Evolutionary conservation across 2,329 filamentous ascomycete species (phyloP).

Genomic region (Fusarium sterilihyphosum): DNA sequence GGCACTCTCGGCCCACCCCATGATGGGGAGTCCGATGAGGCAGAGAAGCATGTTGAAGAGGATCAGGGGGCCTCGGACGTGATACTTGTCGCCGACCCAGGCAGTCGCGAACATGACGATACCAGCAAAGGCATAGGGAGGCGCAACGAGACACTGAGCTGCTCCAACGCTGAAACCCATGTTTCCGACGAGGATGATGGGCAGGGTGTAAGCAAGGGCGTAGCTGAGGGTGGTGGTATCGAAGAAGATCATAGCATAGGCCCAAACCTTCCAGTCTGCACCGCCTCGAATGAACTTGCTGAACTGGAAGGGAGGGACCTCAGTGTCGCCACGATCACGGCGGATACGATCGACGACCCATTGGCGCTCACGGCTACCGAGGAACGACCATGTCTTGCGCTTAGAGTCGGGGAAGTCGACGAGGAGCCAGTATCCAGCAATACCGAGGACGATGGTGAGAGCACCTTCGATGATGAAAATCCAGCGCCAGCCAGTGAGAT

Average conservation of each 20-base stretch:
- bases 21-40: conserved; percentile 76
- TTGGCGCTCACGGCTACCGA: conserved; percentile 60
- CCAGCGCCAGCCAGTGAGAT: conserved; percentile 72
- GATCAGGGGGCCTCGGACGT: conserved; percentile 72
- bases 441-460: conserved; percentile 63
- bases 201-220: conserved; percentile 81
- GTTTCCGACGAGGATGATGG: conserved; percentile 72
- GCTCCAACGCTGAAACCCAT: conserved; percentile 72
- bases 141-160: conserved; percentile 77
- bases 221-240: conserved; percentile 78
- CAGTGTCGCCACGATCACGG: conserved; percentile 66
- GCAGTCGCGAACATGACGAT: conserved; percentile 69
- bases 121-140: conserved; percentile 73
- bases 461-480: conserved; percentile 68
- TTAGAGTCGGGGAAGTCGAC: conserved; percentile 72
- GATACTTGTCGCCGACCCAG: conserved; percentile 74
- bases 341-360: conserved; percentile 66
- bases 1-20: conserved; percentile 70
- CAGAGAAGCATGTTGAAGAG: conserved; percentile 71
- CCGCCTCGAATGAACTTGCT: conserved; percentile 58
- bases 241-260: conserved; percentile 68
- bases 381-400: conserved; percentile 62
- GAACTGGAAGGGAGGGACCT: conserved; percentile 62
- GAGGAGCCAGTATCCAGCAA: conserved; percentile 65
- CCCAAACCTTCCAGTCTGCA: conserved; percentile 69